Percentiles rank a stretch among this genome's conserved stretches.
Conservation (phyloP, 306 rosid genomes). For the Malus sieversii region DNA sequence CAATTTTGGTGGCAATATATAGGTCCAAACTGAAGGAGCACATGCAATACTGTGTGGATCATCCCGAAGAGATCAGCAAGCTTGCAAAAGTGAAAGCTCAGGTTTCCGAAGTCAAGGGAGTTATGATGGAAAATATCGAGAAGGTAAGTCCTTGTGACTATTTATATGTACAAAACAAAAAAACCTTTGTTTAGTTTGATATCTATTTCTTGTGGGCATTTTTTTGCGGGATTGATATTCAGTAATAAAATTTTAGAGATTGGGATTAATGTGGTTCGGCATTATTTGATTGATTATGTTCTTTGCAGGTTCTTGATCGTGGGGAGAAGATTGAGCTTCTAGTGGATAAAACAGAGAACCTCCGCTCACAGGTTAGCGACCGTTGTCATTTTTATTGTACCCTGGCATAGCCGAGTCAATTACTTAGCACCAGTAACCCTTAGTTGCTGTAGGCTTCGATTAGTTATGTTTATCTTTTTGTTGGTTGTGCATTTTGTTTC, state of each 20-base stretch:
- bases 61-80: constrained; percentile 83
- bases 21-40: constrained; percentile 87
- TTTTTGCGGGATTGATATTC: neutral
- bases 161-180: neutral
- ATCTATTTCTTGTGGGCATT: neutral
- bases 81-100: constrained; percentile 90
- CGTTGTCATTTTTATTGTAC: neutral
- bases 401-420: neutral
- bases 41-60: constrained; percentile 85
- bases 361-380: constrained; percentile 66
- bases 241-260: neutral
- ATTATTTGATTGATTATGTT: constrained; percentile 14
- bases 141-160: constrained; percentile 37
- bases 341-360: constrained; percentile 91
- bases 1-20: constrained; percentile 9
- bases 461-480: neutral
- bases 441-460: neutral
- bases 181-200: neutral
- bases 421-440: neutral
- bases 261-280: neutral
- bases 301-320: constrained; percentile 78
- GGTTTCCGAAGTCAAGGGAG: constrained; percentile 89
- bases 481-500: neutral
- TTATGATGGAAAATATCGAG: constrained; percentile 94
- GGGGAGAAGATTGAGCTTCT: constrained; percentile 89